phyloP scores from a whole-genome alignment of 1,284 basidiomycete genomes.

The Apiotrichum siamense region DNA sequence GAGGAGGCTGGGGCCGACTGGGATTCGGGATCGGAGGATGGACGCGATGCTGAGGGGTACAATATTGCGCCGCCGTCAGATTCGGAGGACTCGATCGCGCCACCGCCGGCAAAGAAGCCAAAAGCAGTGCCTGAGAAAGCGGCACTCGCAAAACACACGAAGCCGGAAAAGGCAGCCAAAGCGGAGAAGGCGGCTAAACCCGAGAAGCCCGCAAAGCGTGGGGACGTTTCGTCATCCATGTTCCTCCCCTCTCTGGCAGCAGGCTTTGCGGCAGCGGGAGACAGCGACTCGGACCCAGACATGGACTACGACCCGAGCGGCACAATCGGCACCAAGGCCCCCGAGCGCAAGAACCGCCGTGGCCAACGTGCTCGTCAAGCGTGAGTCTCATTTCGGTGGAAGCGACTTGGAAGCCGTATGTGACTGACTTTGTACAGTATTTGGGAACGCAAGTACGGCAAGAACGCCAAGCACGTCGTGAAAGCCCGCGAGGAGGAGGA shows the following conservation, averaged over 20 bases:
- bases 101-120: slow-evolving; percentile 19
- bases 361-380: slow-evolving; percentile 86
- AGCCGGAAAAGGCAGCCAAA: slow-evolving; percentile 6
- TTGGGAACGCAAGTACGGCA: slow-evolving; percentile 95
- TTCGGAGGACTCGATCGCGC: slow-evolving; percentile 27
- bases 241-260: slow-evolving; percentile 84
- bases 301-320: slow-evolving; percentile 59
- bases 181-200: slow-evolving; percentile 3
- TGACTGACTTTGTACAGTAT: slow-evolving; percentile 60
- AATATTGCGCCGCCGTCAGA: slow-evolving; percentile 8
- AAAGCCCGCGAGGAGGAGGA: slow-evolving; percentile 50
- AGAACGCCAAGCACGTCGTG: slow-evolving; percentile 82
- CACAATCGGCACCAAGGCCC: slow-evolving; percentile 48
- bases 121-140: slow-evolving; percentile 18
- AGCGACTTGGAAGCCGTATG: neutral
- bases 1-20: slow-evolving; percentile 18
- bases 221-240: slow-evolving; percentile 57
- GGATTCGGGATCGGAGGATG: slow-evolving; percentile 1
- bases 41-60: neutral
- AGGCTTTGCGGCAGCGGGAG: slow-evolving; percentile 70
- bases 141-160: slow-evolving; percentile 28
- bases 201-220: slow-evolving; percentile 9
- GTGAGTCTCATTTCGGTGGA: too few species aligned
- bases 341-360: slow-evolving; percentile 72
- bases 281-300: slow-evolving; percentile 67